Conservation (phyloP, 2,329 filamentous ascomycete species). For the Hortaea werneckii region DNA sequence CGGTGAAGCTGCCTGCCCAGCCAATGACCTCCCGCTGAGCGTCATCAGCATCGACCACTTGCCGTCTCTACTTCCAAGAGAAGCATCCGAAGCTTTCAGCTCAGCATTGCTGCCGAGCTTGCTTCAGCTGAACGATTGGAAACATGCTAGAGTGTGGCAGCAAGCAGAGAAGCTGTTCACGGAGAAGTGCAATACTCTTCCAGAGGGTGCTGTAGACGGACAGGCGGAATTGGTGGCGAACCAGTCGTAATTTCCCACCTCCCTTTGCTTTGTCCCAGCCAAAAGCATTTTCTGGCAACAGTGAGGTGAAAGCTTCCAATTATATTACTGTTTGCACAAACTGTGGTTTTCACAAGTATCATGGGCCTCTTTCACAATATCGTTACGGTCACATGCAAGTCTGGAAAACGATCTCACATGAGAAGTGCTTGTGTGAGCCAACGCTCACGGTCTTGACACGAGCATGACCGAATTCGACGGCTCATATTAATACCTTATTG, state of each 20-base stretch:
- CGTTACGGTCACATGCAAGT: too few species aligned
- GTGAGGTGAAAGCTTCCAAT: too few species aligned
- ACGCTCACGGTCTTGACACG: too few species aligned
- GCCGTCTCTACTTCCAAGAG: slow-evolving; percentile 71
- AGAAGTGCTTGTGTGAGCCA: too few species aligned
- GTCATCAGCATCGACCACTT: slow-evolving; percentile 87
- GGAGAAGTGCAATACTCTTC: slow-evolving; percentile 66
- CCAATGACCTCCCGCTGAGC: slow-evolving; percentile 46
- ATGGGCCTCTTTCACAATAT: too few species aligned
- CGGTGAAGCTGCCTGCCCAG: slow-evolving; percentile 53
- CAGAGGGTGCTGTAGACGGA: slow-evolving; percentile 27
- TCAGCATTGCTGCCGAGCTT: slow-evolving; percentile 67
- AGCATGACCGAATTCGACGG: too few species aligned
- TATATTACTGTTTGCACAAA: too few species aligned
- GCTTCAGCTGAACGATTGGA: slow-evolving; percentile 65
- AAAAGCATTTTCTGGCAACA: too few species aligned
- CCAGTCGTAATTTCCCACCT: slow-evolving; percentile 4
- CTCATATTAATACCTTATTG: too few species aligned
- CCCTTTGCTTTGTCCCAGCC: too few species aligned
- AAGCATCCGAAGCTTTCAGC: slow-evolving; percentile 79
- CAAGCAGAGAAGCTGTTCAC: slow-evolving; percentile 76
- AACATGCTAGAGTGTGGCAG: slow-evolving; percentile 67
- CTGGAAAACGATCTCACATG: too few species aligned
- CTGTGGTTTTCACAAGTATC: too few species aligned
- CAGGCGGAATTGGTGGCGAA: slow-evolving; percentile 5